Evolutionary conservation across 2,329 filamentous ascomycete species (phyloP), one percentile per base, ranked within the genome.

Genomic region (Atkinsonella texensis): DNA sequence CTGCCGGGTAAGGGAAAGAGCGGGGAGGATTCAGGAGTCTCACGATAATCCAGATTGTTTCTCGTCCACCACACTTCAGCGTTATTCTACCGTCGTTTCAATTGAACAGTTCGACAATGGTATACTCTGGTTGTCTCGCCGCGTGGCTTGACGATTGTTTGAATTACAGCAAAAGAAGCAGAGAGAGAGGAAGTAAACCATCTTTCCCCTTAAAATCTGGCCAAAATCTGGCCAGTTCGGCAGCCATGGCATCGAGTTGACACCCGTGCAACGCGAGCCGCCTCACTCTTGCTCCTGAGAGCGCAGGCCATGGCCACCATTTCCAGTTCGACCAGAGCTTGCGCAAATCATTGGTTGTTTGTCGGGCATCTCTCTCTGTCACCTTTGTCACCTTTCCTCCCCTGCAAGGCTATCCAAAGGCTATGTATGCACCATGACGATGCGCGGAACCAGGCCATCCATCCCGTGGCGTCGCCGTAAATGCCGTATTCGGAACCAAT

Each of bases 31-130:
- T 45, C 10, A 28, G 20, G 28, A 15, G 40, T 40, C n/a, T 51
- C 43, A 46, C 49, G 20, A 51, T 51, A 17, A 38, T 51, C 32
- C 42, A 46, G 48, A 41, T 46, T 51, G 33, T 28, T 23, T 31
- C 10, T 28, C 40, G 15, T 38, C 15, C 11, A 33, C 17, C 33
- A 20, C 44, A 39, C 40, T 8, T 44, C 42, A 10, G 40, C 45
- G 13, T 15, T 18, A 17, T 45, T 31, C n/a, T 15, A n/a, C 12
- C 3, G 20, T 13, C 10, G 7, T 7, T 11, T 28, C 41, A 43
- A 43, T 43, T 42, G 47, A 46, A 32, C 13, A 20, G 2, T 28
- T 13, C 11, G 41, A 13, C 8, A 28, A 20, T n/a, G 18, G 7
- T 43, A 1, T 12, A 12, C 11, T 3, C 11, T 43, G 5, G 1